Evolutionary conservation across 2,329 filamentous ascomycete species (phyloP).

Genomic region (Curvularia lunata): DNA sequence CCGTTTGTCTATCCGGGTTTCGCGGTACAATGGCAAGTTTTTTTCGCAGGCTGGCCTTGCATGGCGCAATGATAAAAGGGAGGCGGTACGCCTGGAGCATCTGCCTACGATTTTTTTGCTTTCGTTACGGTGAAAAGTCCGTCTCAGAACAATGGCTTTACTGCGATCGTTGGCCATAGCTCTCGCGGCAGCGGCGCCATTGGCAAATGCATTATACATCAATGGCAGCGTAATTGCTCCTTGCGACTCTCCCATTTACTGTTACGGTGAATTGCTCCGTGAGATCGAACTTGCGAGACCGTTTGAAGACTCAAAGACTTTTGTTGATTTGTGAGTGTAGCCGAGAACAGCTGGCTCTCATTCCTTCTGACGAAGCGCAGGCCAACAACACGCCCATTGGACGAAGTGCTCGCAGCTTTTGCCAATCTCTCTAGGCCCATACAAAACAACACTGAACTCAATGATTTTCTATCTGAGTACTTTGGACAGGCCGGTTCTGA

Average conservation of each 20-base stretch:
- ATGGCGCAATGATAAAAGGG: slow-evolving; percentile 12
- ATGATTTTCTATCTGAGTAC: slow-evolving; percentile 66
- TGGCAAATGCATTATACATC: slow-evolving; percentile 58
- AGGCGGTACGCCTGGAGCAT: not conserved
- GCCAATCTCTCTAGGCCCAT: slow-evolving; percentile 65
- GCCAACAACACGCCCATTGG: slow-evolving; percentile 65
- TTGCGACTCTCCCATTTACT: slow-evolving; percentile 72
- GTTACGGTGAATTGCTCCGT: slow-evolving; percentile 67
- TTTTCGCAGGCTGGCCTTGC: slow-evolving; percentile 15
- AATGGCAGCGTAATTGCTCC: slow-evolving; percentile 68
- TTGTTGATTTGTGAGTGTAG: slow-evolving; percentile 61
- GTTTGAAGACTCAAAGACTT: slow-evolving; percentile 73
- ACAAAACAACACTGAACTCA: slow-evolving; percentile 67
- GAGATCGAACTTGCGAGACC: slow-evolving; percentile 68
- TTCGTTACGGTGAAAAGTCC: slow-evolving; percentile 8
- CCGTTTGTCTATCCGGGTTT: slow-evolving; percentile 9
- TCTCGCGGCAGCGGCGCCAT: slow-evolving; percentile 30
- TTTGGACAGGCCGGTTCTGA: slow-evolving; percentile 70
- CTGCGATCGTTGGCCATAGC: slow-evolving; percentile 21
- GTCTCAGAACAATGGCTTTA: slow-evolving; percentile 12
- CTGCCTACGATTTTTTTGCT: slow-evolving; percentile 3
- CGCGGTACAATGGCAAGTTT: slow-evolving; percentile 22
- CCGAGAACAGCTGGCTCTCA: not conserved
- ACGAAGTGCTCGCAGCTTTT: slow-evolving; percentile 68
- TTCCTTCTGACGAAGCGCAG: slow-evolving; percentile 46